Base-by-base conservation (phyloP, 2,329 filamentous ascomycete genomes). In the Ophiocordyceps sinensis region DNA sequence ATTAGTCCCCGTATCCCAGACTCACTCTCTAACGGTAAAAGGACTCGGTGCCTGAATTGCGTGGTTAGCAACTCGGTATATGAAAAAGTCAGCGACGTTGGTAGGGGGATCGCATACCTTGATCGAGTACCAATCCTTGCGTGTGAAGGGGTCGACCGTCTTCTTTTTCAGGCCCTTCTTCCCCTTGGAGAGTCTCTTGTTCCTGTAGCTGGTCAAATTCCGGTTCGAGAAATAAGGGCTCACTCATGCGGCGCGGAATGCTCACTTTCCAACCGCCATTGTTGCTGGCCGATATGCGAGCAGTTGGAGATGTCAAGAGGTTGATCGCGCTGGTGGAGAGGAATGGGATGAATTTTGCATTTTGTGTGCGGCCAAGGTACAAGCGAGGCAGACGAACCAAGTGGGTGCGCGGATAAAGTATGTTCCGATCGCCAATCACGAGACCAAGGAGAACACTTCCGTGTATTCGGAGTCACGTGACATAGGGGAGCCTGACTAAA, bases 141-240 rank as follows among this genome's bases (percentile, higher is more conserved):
- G 85, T 62, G 88, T 79, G 77, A 96, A 96, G 62, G 91, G 89
- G 70, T 98, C 91, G 59, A 82, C 74, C 62, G 88, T 89, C 75
- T 89, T 89, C 89, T 98, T 96, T 86, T 96, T 96, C 67, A 96
- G 78, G 70, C 91, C 89, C 82, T 98, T 98, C 86, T 96, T 98
- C 75, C 91, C 91, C 81, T 98, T 98, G 55, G 91, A 96, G 76
- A 98, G 81, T 79, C 91, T 87, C 87, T 98, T 98, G 82, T 98
- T 98, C 85, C 82, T 87, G 57, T 32, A 43, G 38, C 36, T 42
- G 35, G 45, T 56, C 44, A 59, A 52, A 42, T 49, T 40, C 19
- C 31, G 21, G n/a, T 3, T 44, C 11, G 28, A 43, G 28, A 36
- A 37, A 26, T 4, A 38, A 37, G 37, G 28, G 21, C 32, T 37